Base-by-base conservation (phyloP, 352 stramenopile genomes). In the Globisporangium cylindrosporum region DNA sequence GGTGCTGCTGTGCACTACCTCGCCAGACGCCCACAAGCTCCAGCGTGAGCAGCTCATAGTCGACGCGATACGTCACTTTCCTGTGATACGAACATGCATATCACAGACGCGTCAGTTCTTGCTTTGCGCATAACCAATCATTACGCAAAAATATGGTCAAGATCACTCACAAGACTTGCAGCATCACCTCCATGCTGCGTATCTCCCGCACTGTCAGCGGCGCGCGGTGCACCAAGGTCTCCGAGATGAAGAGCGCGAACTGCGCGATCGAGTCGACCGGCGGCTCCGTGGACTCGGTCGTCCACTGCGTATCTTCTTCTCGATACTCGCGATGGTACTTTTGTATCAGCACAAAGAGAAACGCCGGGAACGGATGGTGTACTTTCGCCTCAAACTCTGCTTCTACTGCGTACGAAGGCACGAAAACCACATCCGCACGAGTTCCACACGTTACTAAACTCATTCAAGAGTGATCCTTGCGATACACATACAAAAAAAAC, bases 321-420 rank as follows among this genome's bases (percentile, higher is more conserved):
- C 78, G 80, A 41, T 79, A 77, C 68, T 95, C 88, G 53, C 78
- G 82, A 66, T 93, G 86, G 70, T 93, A 95, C 75, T 93, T 95
- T 59, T 95, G 84, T 59, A 95, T 93, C 49, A 95, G 73, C 15
- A 89, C 71, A 62, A 84, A 78, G 46, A 95, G 72, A 62, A 93
- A 95, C 25, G 57, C 62, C 3, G 88, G 88, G 62, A 94, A 93
- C 32, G 88, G 88, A 0, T 86, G 85, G 51, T 93, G 77, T 29
- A 78, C 81, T 68, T 94, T 94, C 34, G 85, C 74, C 70, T 95
- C 88, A 75, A 94, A 93, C 74, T 95, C 88, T 78, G 77, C 84
- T 81, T 92, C 86, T 79, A 92, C 86, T 92, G 75, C 74, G 73
- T 71, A 64, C 53, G 49, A 81, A 81, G 68, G 22, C 27, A 51